phyloP scores from a whole-genome alignment of 1,139 yeast genomes.

The Pichia terricola region DNA sequence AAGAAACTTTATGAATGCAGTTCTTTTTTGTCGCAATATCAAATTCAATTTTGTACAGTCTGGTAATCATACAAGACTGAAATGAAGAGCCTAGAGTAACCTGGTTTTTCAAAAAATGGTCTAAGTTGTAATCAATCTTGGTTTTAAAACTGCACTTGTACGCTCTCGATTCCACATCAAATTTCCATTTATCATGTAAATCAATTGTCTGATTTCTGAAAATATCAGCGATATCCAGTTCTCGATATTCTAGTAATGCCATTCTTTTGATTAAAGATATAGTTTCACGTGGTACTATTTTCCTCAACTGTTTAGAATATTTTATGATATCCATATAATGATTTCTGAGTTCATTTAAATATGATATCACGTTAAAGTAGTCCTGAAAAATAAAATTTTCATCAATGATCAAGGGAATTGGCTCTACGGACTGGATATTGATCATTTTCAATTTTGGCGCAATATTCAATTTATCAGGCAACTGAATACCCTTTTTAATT shows the following conservation, averaged over 20 bases:
- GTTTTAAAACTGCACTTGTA: neutral
- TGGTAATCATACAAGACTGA: conserved; percentile 7
- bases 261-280: conserved; percentile 3
- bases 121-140: conserved; percentile 1
- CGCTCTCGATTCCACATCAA: neutral
- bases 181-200: conserved; percentile 1
- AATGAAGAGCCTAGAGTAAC: conserved; percentile 6
- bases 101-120: neutral
- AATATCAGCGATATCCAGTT: conserved; percentile 1
- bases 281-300: conserved; percentile 6
- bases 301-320: neutral
- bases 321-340: neutral
- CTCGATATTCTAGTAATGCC: conserved; percentile 1
- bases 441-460: conserved; percentile 11
- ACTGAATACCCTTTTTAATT: neutral
- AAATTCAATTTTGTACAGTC: conserved; percentile 5
- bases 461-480: conserved; percentile 12
- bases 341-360: conserved; percentile 3
- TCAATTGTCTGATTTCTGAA: conserved; percentile 1
- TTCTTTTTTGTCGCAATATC: neutral
- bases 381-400: conserved; percentile 6
- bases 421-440: conserved; percentile 13
- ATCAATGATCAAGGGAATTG: conserved; percentile 19
- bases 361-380: conserved; percentile 2
- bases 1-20: neutral